Base-by-base conservation (phyloP, 129 eudicot genomes). In the Sambucus nigra region DNA sequence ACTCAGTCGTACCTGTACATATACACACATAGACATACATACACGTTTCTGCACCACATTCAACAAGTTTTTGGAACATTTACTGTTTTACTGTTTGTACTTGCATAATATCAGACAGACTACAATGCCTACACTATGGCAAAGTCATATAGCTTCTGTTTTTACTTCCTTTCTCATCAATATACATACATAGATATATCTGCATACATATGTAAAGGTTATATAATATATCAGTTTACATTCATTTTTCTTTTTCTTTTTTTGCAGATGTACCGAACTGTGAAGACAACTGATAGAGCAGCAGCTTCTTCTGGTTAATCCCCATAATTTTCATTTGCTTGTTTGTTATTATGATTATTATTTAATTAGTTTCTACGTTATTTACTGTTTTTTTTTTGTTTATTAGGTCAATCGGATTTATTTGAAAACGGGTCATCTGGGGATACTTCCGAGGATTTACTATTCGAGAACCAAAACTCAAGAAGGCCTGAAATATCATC, bases 231-330 rank as follows among this genome's bases (percentile, higher is more conserved):
- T 6, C 20, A 13, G 5, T 40, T 3, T 40, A 14, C 4, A 7
- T 6, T 15, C 19, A 1, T 42, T 9, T 42, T 9, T n/a, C 1
- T 14, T 9, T 15, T 0, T 42, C 1, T 42, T 14, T 13, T 3
- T 58, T 53, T 47, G 69, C 80, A 89, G 97, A 89, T 89, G 97
- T 89, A 84, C 67, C 70, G 97, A 51, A 89, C 97, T 0, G 83
- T 84, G 54, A 89, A 84, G 76, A 81, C 95, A 19, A 89, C 97
- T 10, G 95, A 81, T 73, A 84, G 87, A 73, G 71, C 95, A 23
- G 82, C 85, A 39, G 88, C 79, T 71, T 75, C 83, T 58, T 78
- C 93, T 54, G 97, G 97, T 83, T 61, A 42, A 26, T n/a, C n/a
- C n/a, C n/a, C n/a, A n/a, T n/a, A n/a, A n/a, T 41, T 54, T 61